These are phyloP conservation scores for Sarcocystis neurona DNA, from an alignment of 169 alveolate species.

Conservation along the genomic window DNA sequence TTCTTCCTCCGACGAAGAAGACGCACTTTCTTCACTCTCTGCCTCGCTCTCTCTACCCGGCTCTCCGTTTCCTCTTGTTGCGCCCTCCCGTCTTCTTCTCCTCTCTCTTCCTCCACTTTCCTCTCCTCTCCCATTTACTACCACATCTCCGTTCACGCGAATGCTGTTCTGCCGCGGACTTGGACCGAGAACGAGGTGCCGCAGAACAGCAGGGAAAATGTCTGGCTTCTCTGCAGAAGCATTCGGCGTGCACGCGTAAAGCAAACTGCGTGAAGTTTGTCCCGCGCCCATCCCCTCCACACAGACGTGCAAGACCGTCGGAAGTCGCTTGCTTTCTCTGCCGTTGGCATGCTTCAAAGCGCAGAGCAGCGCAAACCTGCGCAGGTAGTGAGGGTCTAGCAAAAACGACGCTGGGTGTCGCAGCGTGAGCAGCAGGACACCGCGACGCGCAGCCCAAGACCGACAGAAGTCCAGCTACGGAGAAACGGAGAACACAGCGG, in stretches of 20 bases:
- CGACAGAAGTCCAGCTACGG: conserved; percentile 31
- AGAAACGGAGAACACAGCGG: too few relatives aligned
- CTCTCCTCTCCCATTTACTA: too few relatives aligned
- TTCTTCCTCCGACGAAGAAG: too few relatives aligned
- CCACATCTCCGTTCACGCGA: too few relatives aligned
- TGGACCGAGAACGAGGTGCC: neutral
- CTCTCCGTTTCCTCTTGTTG: neutral
- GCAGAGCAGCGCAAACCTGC: conserved; percentile 13
- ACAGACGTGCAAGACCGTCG: conserved; percentile 7
- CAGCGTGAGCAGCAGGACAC: conserved; percentile 18
- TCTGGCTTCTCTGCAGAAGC: conserved; percentile 29
- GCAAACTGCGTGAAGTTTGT: neutral
- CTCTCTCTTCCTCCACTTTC: neutral
- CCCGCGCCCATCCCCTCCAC: neutral
- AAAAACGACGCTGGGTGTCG: conserved; percentile 16
- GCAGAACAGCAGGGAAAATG: conserved; percentile 24
- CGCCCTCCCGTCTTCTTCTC: neutral
- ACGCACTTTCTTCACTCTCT: too few relatives aligned
- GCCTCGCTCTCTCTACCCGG: neutral
- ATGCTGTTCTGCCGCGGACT: too few relatives aligned
- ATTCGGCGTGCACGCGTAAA: conserved; percentile 23
- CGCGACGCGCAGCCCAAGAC: neutral
- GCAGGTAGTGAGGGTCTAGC: neutral
- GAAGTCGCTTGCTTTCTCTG: neutral
- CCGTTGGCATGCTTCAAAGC: conserved; percentile 23